Evolutionary conservation across 2,329 filamentous ascomycete genomes (phyloP).

Genomic region (Neonectria sp.): DNA sequence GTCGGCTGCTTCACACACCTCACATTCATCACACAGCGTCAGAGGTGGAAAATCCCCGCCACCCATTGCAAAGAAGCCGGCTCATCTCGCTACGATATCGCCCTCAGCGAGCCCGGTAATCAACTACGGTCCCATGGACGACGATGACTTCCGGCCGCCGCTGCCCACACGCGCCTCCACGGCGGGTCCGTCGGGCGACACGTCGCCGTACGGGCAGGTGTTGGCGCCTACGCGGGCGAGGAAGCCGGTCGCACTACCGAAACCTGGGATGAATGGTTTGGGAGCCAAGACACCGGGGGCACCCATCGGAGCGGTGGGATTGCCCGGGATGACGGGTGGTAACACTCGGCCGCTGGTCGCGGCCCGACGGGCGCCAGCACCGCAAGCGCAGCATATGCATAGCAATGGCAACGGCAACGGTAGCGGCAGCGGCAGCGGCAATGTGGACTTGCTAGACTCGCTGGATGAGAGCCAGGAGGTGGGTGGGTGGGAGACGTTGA

Average conservation of each 20-base stretch:
- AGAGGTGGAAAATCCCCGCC: conserved; percentile 62
- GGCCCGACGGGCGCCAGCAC: conserved; percentile 40
- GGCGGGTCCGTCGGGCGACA: conserved; percentile 26
- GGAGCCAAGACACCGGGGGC: conserved; percentile 35
- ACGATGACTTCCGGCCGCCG: conserved; percentile 44
- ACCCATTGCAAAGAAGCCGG: conserved; percentile 75
- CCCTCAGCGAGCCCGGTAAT: conserved; percentile 43
- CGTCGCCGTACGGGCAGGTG: conserved; percentile 30
- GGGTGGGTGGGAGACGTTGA: conserved; percentile 70
- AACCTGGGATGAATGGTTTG: conserved; percentile 40
- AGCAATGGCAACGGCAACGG: conserved; percentile 29
- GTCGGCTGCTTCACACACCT: conserved; percentile 54
- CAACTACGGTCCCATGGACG: conserved; percentile 38
- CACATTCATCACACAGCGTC: conserved; percentile 50
- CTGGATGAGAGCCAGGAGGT: conserved; percentile 65
- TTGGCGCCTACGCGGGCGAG: conserved; percentile 41
- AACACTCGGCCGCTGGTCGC: conserved; percentile 33
- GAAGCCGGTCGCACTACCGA: conserved; percentile 47
- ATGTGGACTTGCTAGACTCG: conserved; percentile 62
- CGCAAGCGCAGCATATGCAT: conserved; percentile 31
- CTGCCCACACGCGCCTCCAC: conserved; percentile 44
- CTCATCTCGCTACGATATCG: conserved; percentile 61
- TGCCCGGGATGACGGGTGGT: conserved; percentile 40
- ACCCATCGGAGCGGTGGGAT: conserved; percentile 36
- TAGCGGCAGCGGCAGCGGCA: conserved; percentile 46